Evolutionary conservation across 176 grass and related monocot genomes (phyloP).

Genomic region (Thalia dealbata): DNA sequence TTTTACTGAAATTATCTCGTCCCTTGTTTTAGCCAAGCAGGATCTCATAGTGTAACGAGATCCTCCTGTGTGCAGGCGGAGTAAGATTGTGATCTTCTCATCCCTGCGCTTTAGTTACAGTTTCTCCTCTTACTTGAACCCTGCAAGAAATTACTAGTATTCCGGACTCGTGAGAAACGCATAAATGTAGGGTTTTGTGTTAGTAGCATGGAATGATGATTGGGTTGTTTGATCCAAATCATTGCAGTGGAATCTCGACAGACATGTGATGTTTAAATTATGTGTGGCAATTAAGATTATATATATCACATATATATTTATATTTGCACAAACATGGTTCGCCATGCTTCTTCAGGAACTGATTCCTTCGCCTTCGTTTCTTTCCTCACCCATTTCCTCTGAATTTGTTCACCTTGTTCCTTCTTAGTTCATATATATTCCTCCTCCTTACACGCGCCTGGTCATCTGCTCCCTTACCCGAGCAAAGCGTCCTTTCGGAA

Average conservation of each 20-base stretch:
- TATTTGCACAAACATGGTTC: too few relatives aligned
- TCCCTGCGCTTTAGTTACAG: neutral
- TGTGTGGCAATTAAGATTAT: neutral
- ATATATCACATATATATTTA: too few relatives aligned
- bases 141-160: neutral
- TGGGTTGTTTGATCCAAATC: neutral
- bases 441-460: too few relatives aligned
- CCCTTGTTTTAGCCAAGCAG: neutral
- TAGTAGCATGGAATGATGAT: neutral
- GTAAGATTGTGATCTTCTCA: constrained; percentile 1
- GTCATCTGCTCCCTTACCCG: neutral
- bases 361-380: too few relatives aligned
- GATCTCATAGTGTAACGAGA: neutral
- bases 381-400: too few relatives aligned
- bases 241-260: neutral
- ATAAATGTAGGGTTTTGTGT: constrained; percentile 5
- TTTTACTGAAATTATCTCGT: neutral
- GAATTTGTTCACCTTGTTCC: too few relatives aligned
- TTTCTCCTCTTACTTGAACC: neutral
- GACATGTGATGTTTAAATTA: constrained; percentile 2
- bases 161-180: neutral
- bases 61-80: neutral
- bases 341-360: too few relatives aligned
- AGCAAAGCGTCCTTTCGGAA: neutral
- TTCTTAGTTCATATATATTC: too few relatives aligned